Evolutionary conservation across 352 stramenopile genomes (phyloP).

Genomic region (Globisporangium perplexum): DNA sequence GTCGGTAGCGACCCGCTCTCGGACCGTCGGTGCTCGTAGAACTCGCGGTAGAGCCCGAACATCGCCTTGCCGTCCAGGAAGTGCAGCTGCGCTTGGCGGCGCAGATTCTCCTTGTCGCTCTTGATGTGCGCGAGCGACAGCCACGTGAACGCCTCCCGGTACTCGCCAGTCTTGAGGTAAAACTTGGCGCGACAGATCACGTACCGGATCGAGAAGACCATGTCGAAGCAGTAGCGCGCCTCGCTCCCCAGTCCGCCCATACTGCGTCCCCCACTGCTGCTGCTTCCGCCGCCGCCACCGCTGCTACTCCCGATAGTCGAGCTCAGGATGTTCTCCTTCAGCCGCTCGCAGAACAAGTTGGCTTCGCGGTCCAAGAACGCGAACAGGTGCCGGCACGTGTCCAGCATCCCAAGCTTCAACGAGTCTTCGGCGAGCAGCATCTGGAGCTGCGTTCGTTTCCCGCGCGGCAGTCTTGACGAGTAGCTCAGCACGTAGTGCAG

Average conservation of each 20-base stretch:
- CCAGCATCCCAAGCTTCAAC: constrained; percentile 66
- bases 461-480: constrained; percentile 56
- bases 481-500: constrained; percentile 78
- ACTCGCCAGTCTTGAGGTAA: constrained; percentile 47
- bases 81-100: constrained; percentile 62
- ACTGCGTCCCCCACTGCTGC: constrained; percentile 40
- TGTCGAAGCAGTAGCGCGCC: constrained; percentile 75
- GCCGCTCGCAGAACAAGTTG: constrained; percentile 61
- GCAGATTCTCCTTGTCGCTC: constrained; percentile 62
- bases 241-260: constrained; percentile 73
- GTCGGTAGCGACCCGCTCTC: constrained; percentile 12
- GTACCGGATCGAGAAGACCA: constrained; percentile 72
- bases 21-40: constrained; percentile 31
- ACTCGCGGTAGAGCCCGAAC: constrained; percentile 43
- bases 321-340: constrained; percentile 54
- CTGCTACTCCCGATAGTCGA: constrained; percentile 20
- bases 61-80: constrained; percentile 61
- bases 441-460: constrained; percentile 70
- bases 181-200: constrained; percentile 61
- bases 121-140: constrained; percentile 73
- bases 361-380: constrained; percentile 68
- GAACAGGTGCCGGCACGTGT: constrained; percentile 72
- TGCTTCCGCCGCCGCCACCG: constrained; percentile 53
- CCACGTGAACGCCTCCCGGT: constrained; percentile 59
- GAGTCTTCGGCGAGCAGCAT: constrained; percentile 80